Conservation (phyloP, 164 flowering plant genomes). For the Umbilicus rupestris region DNA sequence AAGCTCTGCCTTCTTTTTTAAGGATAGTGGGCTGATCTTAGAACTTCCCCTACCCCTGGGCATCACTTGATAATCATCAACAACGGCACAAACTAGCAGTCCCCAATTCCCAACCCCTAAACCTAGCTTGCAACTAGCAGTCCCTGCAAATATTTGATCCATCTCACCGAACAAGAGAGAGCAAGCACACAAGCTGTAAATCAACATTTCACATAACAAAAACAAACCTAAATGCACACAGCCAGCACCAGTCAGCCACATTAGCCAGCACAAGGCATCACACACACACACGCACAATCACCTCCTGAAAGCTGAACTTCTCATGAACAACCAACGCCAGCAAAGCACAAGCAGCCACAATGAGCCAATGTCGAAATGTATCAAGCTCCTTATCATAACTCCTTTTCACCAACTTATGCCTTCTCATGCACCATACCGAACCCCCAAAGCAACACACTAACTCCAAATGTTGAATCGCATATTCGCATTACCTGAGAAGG, state of each 20-base stretch:
- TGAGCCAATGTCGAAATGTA: slow-evolving; percentile 72
- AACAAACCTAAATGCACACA: no score
- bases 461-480: neutral
- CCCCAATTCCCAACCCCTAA: neutral
- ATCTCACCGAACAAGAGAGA: no score
- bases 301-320: slow-evolving; percentile 71
- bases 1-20: no score
- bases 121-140: no score
- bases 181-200: no score
- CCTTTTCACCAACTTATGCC: slow-evolving; percentile 75
- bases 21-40: no score
- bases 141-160: no score
- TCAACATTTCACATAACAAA: no score
- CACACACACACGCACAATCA: no score
- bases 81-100: neutral
- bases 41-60: no score
- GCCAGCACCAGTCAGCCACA: no score
- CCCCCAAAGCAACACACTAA: neutral
- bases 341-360: slow-evolving; percentile 56
- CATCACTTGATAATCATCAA: neutral
- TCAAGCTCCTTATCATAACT: slow-evolving; percentile 88
- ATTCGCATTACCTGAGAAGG: slow-evolving; percentile 22
- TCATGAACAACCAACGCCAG: slow-evolving; percentile 58
- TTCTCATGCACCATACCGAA: slow-evolving; percentile 63
- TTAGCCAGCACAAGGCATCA: no score